A percentile compares a stretch with the other conserved stretches of the same genome.
Conservation (phyloP, 495 filamentous ascomycete species). For the Achaetomiella virescens region DNA sequence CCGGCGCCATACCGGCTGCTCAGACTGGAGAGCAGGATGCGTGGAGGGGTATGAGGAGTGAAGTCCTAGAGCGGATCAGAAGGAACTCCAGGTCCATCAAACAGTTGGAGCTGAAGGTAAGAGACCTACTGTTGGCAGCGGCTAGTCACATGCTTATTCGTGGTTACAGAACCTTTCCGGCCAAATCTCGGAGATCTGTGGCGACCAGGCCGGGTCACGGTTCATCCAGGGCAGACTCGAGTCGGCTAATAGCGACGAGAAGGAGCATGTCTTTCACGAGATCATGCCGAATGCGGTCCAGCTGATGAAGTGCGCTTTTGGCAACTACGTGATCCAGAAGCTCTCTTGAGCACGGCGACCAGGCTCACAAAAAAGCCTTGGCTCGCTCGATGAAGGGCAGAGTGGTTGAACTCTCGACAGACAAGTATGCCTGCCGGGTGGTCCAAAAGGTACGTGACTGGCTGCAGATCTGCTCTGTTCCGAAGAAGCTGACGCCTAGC, state of each 20-base stretch:
- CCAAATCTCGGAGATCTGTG: conserved; percentile 90
- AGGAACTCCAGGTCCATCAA: conserved; percentile 68
- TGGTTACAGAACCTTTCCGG: conserved; percentile 69
- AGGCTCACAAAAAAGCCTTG: conserved; percentile 82
- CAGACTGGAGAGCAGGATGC: conserved; percentile 60
- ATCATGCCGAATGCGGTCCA: conserved; percentile 76
- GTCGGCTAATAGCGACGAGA: conserved; percentile 93
- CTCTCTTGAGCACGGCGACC: conserved; percentile 96
- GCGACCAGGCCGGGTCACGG: conserved; percentile 90
- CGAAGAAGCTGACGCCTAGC: conserved; percentile 11
- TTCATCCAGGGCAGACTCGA: conserved; percentile 96
- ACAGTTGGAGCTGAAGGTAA: conserved; percentile 76
- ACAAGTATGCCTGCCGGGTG: conserved; percentile 94
- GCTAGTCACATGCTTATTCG: background rate
- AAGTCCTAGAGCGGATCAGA: conserved; percentile 73
- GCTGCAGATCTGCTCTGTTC: background rate
- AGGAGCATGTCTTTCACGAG: conserved; percentile 87
- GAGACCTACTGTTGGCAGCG: conserved; percentile 3
- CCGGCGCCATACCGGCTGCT: conserved; percentile 38
- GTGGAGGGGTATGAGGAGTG: conserved; percentile 59
- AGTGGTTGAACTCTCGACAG: conserved; percentile 68
- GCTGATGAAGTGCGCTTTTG: conserved; percentile 94
- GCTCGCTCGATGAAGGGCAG: conserved; percentile 82
- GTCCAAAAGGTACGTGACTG: conserved; percentile 73
- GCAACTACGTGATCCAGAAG: conserved; percentile 98